Evolutionary conservation across 2,329 filamentous ascomycete species (phyloP).

Genomic region (Trichophyton benhamiae): DNA sequence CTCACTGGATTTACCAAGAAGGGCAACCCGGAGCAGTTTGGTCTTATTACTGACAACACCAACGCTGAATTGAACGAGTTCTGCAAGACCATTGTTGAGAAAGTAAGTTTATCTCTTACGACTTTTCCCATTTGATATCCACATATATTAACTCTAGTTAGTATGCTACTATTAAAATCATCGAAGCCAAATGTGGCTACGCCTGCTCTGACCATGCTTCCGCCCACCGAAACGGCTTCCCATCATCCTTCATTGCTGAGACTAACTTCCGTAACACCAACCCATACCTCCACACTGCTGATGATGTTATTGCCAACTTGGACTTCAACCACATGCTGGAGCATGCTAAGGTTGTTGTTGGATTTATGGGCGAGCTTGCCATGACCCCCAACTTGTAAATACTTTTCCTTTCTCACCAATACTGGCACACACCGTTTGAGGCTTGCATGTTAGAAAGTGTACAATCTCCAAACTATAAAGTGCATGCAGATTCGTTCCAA

Average conservation of each 20-base stretch:
- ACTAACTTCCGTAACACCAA: slow-evolving; percentile 49
- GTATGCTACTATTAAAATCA: slow-evolving; percentile 81
- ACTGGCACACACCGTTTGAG: neutral
- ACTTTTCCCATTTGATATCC: too few species aligned
- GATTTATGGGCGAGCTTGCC: slow-evolving; percentile 71
- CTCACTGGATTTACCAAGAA: slow-evolving; percentile 91
- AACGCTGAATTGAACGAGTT: slow-evolving; percentile 72
- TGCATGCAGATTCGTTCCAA: too few species aligned
- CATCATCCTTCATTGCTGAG: slow-evolving; percentile 54
- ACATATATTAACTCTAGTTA: slow-evolving; percentile 18
- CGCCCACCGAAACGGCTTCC: slow-evolving; percentile 53
- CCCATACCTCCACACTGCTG: slow-evolving; percentile 60
- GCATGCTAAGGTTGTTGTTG: slow-evolving; percentile 73
- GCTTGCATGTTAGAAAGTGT: neutral
- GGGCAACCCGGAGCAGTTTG: slow-evolving; percentile 71
- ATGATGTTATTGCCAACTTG: slow-evolving; percentile 59
- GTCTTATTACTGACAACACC: slow-evolving; percentile 87
- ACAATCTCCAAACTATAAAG: too few species aligned
- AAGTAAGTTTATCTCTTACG: slow-evolving; percentile 30
- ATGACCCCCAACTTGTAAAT: slow-evolving; percentile 29
- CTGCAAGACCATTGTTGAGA: slow-evolving; percentile 76
- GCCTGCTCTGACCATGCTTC: slow-evolving; percentile 35
- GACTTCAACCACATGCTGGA: slow-evolving; percentile 86
- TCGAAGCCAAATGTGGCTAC: slow-evolving; percentile 81
- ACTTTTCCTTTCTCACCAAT: neutral